Base-by-base conservation (phyloP, 768 basidiomycete genomes). In the Xerocomus potaroensis region DNA sequence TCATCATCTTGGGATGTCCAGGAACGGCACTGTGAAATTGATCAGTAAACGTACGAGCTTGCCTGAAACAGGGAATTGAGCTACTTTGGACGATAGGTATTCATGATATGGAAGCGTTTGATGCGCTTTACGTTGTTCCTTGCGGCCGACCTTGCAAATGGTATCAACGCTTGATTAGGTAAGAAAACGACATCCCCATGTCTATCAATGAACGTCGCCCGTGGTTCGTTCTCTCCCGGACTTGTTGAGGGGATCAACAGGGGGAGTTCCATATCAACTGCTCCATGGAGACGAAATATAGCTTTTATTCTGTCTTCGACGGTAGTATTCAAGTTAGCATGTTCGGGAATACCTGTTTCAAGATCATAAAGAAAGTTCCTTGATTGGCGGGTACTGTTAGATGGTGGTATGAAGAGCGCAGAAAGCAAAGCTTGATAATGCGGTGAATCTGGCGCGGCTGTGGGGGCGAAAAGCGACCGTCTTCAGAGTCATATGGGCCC, bases 251-350 rank as follows among this genome's bases (percentile, higher is more conserved):
- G 93, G 63, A 91, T 79, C 10, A 96, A 71, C n/a, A 94, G 65
- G 0, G 91, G 86, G 1, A 91, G 85, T 55, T 89, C 87, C 66
- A 85, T 84, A 52, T 92, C 82, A 1, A 95, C 80, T 3, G 94
- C 93, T 6, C 94, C 94, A 59, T 94, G 94, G 5, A 94, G 74
- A 30, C 84, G 80, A 65, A 95, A 94, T 15, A 93, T 82, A 2
- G 83, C 71, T 3, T 78, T 72, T 5, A 96, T 70, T 15, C 82
- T 80, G 40, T 93, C 88, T 51, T 85, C 77, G 5, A 94, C 88
- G 4, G 84, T 80, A 10, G 80, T 78, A 55, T 82, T 86, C 54
- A 94, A 62, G 18, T 81, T 73, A 7, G 82, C 72, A 65, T 89
- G 78, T 59, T 88, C 84, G 5, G 84, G 81, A 19, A 79, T 67